These are phyloP conservation scores for Calocera viscosa DNA, from an alignment of 768 basidiomycete genomes.

Conservation along the genomic window DNA sequence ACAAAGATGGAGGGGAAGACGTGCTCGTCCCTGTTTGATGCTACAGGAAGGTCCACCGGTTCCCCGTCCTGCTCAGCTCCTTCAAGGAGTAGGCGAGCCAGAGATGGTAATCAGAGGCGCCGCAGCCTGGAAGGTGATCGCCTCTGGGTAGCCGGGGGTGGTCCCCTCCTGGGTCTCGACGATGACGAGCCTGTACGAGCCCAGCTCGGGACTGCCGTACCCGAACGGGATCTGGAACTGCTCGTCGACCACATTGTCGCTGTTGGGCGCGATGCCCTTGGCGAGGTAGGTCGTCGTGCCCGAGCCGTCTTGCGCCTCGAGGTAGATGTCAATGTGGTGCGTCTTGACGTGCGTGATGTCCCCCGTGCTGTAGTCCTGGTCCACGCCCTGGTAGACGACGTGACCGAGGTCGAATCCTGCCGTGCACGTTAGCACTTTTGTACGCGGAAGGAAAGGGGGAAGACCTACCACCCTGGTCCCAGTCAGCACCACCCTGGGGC, in stretches of 20 bases:
- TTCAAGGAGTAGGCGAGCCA: neutral
- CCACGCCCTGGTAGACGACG: neutral
- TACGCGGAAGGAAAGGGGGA: neutral
- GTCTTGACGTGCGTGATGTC: neutral
- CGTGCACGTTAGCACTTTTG: neutral
- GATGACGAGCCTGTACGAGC: neutral
- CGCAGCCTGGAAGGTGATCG: neutral
- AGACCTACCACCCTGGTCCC: neutral
- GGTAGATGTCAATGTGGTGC: neutral
- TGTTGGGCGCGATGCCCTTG: neutral
- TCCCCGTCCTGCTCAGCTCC: too few relatives aligned
- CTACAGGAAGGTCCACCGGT: too few relatives aligned
- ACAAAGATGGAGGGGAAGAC: too few relatives aligned
- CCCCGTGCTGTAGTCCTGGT: neutral
- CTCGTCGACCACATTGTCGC: neutral
- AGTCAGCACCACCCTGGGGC: neutral
- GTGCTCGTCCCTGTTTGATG: too few relatives aligned
- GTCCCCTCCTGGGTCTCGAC: neutral
- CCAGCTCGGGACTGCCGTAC: neutral
- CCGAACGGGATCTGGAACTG: neutral
- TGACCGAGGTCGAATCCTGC: neutral
- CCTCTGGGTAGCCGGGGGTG: neutral
- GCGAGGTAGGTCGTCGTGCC: neutral
- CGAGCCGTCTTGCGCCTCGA: neutral
- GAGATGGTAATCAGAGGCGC: neutral